Evolutionary conservation across 768 basidiomycete genomes (phyloP).

Genomic region (Termitomyces sp.): DNA sequence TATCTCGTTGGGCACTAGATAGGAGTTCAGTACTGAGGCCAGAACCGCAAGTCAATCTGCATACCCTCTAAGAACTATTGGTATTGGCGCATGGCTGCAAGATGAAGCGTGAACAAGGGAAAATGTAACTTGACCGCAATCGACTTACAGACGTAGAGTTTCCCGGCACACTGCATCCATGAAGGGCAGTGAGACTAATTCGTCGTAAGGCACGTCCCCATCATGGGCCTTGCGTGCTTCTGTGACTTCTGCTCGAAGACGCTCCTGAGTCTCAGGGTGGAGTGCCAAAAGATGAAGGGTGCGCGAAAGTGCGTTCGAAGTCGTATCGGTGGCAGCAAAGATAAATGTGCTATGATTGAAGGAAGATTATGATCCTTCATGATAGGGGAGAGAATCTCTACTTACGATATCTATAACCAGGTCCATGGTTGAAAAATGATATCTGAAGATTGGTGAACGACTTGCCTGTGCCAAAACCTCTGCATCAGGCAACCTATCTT

Average conservation of each 20-base stretch:
- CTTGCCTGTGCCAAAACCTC: conserved; percentile 28
- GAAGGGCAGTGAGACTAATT: conserved; percentile 17
- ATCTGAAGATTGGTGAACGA: neutral
- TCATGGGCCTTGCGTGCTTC: conserved; percentile 12
- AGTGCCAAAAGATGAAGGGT: conserved; percentile 25
- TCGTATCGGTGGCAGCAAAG: conserved; percentile 33
- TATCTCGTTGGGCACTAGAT: neutral
- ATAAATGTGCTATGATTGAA: conserved; percentile 14
- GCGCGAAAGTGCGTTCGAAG: conserved; percentile 26
- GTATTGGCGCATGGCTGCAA: conserved; percentile 11
- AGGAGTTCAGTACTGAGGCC: neutral
- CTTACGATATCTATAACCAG: conserved; percentile 16
- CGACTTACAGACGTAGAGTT: conserved; percentile 16
- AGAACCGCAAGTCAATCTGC: neutral
- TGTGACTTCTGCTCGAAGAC: conserved; percentile 36
- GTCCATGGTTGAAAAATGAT: neutral
- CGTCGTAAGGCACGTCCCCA: conserved; percentile 15
- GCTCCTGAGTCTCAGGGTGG: conserved; percentile 28
- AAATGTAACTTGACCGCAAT: neutral
- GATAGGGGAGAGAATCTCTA: no score
- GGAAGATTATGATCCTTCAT: neutral
- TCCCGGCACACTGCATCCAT: conserved; percentile 21
- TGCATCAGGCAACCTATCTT: conserved; percentile 25
- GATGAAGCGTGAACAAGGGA: neutral
- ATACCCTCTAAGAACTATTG: conserved; percentile 15